Percentiles rank a stretch among this genome's conserved stretches.
phyloP scores from a whole-genome alignment of 306 rosid species.

The Dryas drummondii region DNA sequence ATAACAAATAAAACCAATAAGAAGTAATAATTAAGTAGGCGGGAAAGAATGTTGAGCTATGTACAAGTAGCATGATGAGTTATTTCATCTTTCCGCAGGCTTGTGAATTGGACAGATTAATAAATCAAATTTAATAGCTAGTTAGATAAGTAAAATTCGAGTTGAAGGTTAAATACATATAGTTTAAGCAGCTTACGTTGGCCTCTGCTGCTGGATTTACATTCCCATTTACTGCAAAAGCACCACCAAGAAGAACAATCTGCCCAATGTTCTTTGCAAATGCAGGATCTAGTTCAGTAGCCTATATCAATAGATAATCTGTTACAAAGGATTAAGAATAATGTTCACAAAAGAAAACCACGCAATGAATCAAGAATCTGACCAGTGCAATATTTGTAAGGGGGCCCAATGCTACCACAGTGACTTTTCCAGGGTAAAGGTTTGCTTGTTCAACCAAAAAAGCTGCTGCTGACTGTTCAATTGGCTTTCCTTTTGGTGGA shows the following conservation, averaged over 20 bases:
- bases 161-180: not conserved
- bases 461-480: constrained; percentile 62
- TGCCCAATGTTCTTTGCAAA: constrained; percentile 66
- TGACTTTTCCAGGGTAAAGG: constrained; percentile 70
- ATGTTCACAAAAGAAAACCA: not conserved
- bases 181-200: constrained; percentile 48
- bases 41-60: too few species aligned
- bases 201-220: constrained; percentile 97
- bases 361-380: constrained; percentile 19
- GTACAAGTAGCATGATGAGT: too few species aligned
- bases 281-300: constrained; percentile 75
- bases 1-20: not conserved
- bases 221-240: constrained; percentile 89
- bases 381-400: constrained; percentile 95
- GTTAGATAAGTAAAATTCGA: not conserved
- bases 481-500: constrained; percentile 75
- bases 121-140: not conserved
- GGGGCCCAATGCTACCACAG: constrained; percentile 89
- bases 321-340: not conserved
- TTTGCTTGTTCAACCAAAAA: constrained; percentile 81
- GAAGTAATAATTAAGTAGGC: not conserved
- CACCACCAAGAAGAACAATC: constrained; percentile 86
- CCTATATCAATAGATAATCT: constrained; percentile 40
- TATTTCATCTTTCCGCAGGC: not conserved
- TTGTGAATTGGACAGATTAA: not conserved